Percentiles rank a stretch among this genome's conserved stretches.
Evolutionary conservation across 805 yeast genomes (phyloP).

Genomic region (Starmerella bombicola): DNA sequence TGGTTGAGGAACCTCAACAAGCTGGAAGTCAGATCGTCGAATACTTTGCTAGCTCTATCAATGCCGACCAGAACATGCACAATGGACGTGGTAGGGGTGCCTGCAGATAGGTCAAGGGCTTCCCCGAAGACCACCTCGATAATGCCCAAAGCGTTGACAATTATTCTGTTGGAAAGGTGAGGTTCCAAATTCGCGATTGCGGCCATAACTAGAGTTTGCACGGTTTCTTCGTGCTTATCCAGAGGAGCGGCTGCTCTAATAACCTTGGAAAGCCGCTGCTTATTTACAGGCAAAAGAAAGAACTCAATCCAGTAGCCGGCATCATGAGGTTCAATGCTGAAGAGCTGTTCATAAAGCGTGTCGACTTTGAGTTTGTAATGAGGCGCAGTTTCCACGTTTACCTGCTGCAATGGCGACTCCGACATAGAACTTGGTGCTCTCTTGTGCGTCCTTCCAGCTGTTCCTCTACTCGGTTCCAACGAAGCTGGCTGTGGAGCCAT

Average conservation of each 20-base stretch:
- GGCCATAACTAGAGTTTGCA: constrained; percentile 21
- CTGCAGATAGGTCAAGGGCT: constrained; percentile 9
- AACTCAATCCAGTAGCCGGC: constrained; percentile 30
- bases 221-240: constrained; percentile 19
- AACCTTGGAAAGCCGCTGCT: constrained; percentile 16
- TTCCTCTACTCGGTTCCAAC: too few species aligned
- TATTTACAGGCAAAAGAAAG: constrained; percentile 25
- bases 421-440: constrained; percentile 5
- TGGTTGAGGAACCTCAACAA: constrained; percentile 23
- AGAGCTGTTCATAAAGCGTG: constrained; percentile 27
- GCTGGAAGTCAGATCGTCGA: constrained; percentile 25
- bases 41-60: constrained; percentile 25
- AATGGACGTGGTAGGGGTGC: constrained; percentile 1
- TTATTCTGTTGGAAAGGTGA: constrained; percentile 7
- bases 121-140: constrained; percentile 9
- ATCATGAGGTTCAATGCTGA: constrained; percentile 14
- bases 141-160: constrained; percentile 9
- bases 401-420: constrained; percentile 23
- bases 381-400: constrained; percentile 21
- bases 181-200: constrained; percentile 21
- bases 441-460: too few species aligned
- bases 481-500: too few species aligned
- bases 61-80: constrained; percentile 28
- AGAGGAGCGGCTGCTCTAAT: constrained; percentile 19
- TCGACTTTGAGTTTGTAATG: constrained; percentile 28